These are phyloP conservation scores for Boletus barrowsii DNA, from an alignment of 768 basidiomycete species.

Conservation along the genomic window DNA sequence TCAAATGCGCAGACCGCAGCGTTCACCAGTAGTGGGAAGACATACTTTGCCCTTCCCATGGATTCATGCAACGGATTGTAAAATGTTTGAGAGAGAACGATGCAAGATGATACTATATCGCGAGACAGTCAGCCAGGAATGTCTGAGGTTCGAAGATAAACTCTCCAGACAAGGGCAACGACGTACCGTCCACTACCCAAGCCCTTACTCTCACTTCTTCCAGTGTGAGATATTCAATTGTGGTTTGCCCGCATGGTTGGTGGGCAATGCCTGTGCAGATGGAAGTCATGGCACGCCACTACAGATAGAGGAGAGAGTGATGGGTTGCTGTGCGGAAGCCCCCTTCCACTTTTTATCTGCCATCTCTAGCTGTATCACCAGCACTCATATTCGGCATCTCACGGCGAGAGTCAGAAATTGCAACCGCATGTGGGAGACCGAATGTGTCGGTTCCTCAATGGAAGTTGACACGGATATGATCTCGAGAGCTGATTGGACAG, in stretches of 20 bases:
- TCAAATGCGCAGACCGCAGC: constrained; percentile 56
- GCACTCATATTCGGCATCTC: neutral
- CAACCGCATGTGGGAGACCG: constrained; percentile 3
- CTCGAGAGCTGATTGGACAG: neutral
- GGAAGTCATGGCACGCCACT: constrained; percentile 11
- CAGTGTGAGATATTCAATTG: constrained; percentile 36
- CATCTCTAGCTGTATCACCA: too few species aligned
- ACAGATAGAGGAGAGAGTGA: neutral
- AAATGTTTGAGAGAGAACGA: constrained; percentile 41
- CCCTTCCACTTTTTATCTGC: too few species aligned
- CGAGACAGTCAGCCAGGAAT: neutral
- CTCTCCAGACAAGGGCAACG: neutral
- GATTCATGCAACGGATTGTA: constrained; percentile 35
- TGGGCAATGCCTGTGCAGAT: constrained; percentile 31
- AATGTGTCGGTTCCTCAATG: neutral
- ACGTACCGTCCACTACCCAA: constrained; percentile 43
- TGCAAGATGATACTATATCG: constrained; percentile 40
- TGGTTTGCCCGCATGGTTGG: constrained; percentile 20
- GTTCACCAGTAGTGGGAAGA: constrained; percentile 56
- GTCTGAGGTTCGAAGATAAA: neutral
- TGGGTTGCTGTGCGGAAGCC: constrained; percentile 4
- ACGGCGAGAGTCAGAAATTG: too few species aligned
- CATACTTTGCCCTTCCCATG: constrained; percentile 49
- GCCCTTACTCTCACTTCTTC: constrained; percentile 41
- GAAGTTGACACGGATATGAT: too few species aligned